Base-by-base conservation (phyloP, 768 basidiomycete genomes). In the Suillus cothurnatus region DNA sequence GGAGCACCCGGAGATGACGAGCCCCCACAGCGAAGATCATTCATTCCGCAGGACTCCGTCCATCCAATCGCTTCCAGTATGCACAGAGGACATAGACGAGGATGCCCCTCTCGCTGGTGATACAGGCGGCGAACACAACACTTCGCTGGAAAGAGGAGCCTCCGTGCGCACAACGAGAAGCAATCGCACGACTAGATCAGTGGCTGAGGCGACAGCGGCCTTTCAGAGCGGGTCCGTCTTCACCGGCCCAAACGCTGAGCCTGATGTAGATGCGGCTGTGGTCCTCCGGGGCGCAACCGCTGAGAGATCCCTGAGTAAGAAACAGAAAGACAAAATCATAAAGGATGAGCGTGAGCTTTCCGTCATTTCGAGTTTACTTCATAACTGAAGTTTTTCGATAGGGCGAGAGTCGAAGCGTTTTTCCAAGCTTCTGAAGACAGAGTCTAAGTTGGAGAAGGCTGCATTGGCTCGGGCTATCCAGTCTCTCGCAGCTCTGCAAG, bases 391-490 rank as follows among this genome's bases (percentile, higher is more conserved):
- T 11, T 6, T 23, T 28, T 39, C 3, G 36, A 2, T 67, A 91
- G 89, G 76, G 60, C 86, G 83, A 68, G 86, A 91, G 56, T 83
- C 84, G 8, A 87, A 84, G 69, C 81, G 79, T 45, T 77, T 93
- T 41, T 85, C 88, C 8, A 93, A 86, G 72, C 84, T 94, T 41
- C 86, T 94, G 70, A 88, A 85, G 74, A 76, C 81, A 1, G 93
- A 93, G 75, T 89, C 83, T 1, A 88, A 87, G 71, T 80, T 84
- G 1, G 91, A 93, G 75, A 87, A 87, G 72, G 79, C 83, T 66
- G 83, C 89, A 0, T 75, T 95, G 26, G 76, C 79, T 26, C 78
- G 85, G 6, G 86, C 88, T 4, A 81, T 93, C 69, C 82, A 81
- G 62, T 89, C 90, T 67, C 85, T 94, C 26, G 82, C 83, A 4